Evolutionary conservation across 2,329 filamentous ascomycete species (phyloP).

Genomic region (Fusarium decemcellulare): DNA sequence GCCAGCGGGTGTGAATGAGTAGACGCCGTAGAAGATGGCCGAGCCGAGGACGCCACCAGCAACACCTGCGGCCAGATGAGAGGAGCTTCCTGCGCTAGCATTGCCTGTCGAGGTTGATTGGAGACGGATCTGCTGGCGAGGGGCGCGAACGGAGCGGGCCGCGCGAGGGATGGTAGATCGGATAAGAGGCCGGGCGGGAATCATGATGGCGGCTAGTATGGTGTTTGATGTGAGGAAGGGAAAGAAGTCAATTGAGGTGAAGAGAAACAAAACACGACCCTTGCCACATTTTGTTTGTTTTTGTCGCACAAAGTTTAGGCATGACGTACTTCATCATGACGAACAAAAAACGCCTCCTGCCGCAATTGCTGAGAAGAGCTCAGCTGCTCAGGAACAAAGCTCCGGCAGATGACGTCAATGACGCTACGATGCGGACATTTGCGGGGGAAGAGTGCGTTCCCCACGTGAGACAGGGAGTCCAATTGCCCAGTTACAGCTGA

Average conservation of each 20-base stretch:
- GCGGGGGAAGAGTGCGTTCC: constrained; percentile 26
- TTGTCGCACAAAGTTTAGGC: constrained; percentile 7
- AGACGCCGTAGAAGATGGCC: constrained; percentile 58
- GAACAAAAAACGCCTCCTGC: constrained; percentile 28
- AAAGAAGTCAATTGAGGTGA: constrained; percentile 1
- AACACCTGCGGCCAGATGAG: constrained; percentile 56
- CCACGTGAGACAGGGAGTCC: constrained; percentile 9
- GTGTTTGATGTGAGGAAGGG: neutral
- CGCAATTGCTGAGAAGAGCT: neutral
- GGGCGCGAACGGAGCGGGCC: constrained; percentile 43
- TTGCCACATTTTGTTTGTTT: constrained; percentile 19
- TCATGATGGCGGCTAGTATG: constrained; percentile 43
- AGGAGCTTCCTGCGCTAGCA: constrained; percentile 42
- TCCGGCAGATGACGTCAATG: constrained; percentile 46
- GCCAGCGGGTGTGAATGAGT: constrained; percentile 61
- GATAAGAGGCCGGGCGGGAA: constrained; percentile 48
- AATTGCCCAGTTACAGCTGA: constrained; percentile 30
- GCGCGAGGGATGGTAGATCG: constrained; percentile 47
- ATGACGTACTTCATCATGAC: constrained; percentile 43
- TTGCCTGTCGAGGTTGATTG: constrained; percentile 56
- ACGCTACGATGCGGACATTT: constrained; percentile 39
- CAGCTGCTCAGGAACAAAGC: constrained; percentile 31
- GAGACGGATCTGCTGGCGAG: constrained; percentile 54
- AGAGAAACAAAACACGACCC: neutral
- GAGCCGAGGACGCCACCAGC: constrained; percentile 61